Percentiles rank a stretch among this genome's conserved stretches.
phyloP scores from a whole-genome alignment of 2,329 filamentous ascomycete genomes.

The Paradendryphiella salina region DNA sequence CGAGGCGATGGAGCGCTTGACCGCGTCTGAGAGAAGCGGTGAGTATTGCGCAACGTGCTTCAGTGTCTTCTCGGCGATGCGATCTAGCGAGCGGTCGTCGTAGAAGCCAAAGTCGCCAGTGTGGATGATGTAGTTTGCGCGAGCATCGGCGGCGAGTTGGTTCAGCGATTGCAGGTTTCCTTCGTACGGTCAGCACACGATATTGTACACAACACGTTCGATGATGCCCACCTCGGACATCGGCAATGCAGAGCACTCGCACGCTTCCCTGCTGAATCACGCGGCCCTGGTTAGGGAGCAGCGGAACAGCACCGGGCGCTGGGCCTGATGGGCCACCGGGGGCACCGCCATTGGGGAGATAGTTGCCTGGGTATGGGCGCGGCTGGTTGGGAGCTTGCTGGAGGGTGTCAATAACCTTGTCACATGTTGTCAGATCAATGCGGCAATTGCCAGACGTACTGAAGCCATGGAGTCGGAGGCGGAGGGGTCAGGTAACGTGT shows the following conservation, averaged over 20 bases:
- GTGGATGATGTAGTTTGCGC: slow-evolving; percentile 96
- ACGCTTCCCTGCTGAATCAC: slow-evolving; percentile 55
- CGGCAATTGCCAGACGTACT: slow-evolving; percentile 28
- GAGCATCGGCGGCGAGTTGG: slow-evolving; percentile 90
- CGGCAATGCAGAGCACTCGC: slow-evolving; percentile 56
- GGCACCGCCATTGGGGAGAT: slow-evolving; percentile 53
- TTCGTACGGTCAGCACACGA: slow-evolving; percentile 50
- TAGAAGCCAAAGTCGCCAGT: slow-evolving; percentile 99
- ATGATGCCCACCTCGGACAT: slow-evolving; percentile 53
- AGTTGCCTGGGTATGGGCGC: slow-evolving; percentile 54
- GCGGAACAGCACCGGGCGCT: slow-evolving; percentile 51
- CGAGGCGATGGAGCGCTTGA: slow-evolving; percentile 68
- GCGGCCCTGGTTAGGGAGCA: slow-evolving; percentile 58
- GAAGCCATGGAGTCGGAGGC: slow-evolving; percentile 42
- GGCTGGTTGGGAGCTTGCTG: slow-evolving; percentile 57
- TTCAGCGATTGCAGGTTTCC: slow-evolving; percentile 95
- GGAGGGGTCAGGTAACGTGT: slow-evolving; percentile 27
- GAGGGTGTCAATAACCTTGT: slow-evolving; percentile 27
- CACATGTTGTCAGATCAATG: slow-evolving; percentile 11
- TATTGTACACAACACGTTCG: neutral
- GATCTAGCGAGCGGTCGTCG: slow-evolving; percentile 90
- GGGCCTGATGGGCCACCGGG: slow-evolving; percentile 48
- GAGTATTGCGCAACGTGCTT: slow-evolving; percentile 99
- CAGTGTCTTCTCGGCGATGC: slow-evolving; percentile 97
- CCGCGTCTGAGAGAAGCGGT: slow-evolving; percentile 79